These are phyloP conservation scores for Penicillium aurantiogriseum DNA, from an alignment of 2,329 filamentous ascomycete species.

Conservation along the genomic window DNA sequence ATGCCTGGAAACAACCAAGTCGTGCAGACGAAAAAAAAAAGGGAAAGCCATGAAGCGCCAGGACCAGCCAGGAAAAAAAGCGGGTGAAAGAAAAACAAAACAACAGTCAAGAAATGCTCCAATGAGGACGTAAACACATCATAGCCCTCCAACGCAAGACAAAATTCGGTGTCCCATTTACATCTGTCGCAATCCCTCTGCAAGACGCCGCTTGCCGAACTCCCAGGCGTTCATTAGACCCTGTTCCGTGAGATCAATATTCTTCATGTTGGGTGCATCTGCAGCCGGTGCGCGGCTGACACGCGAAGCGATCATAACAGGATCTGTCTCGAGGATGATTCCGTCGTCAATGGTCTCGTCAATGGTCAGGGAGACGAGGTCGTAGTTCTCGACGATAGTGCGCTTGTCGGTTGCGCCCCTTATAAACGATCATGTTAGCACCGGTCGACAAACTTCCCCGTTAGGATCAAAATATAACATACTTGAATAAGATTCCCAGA, in stretches of 20 bases:
- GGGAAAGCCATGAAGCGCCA: constrained; percentile 34
- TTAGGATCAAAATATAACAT: constrained; percentile 41
- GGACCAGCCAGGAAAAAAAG: constrained; percentile 36
- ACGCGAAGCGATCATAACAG: constrained; percentile 85
- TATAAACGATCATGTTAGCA: constrained; percentile 19
- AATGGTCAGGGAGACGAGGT: constrained; percentile 86
- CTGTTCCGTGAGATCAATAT: constrained; percentile 93
- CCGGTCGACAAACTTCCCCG: neutral
- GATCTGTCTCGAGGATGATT: constrained; percentile 95
- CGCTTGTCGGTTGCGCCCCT: constrained; percentile 97
- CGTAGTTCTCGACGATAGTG: constrained; percentile 98
- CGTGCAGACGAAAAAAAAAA: constrained; percentile 24
- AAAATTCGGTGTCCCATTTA: constrained; percentile 22
- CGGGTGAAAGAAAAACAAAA: constrained; percentile 11
- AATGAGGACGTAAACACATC: constrained; percentile 20
- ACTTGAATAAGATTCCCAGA: constrained; percentile 91
- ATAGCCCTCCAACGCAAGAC: constrained; percentile 20
- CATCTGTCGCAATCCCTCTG: constrained; percentile 76
- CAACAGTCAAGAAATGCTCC: constrained; percentile 21
- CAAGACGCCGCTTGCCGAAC: constrained; percentile 86
- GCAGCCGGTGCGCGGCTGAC: constrained; percentile 90
- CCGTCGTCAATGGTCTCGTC: constrained; percentile 96
- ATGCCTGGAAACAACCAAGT: constrained; percentile 16
- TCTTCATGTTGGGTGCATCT: constrained; percentile 83
- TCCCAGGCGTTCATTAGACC: constrained; percentile 92